Percentiles rank a stretch among this genome's conserved stretches.
Conservation (phyloP, 2,329 filamentous ascomycete genomes). For the Simplicillium sp. region DNA sequence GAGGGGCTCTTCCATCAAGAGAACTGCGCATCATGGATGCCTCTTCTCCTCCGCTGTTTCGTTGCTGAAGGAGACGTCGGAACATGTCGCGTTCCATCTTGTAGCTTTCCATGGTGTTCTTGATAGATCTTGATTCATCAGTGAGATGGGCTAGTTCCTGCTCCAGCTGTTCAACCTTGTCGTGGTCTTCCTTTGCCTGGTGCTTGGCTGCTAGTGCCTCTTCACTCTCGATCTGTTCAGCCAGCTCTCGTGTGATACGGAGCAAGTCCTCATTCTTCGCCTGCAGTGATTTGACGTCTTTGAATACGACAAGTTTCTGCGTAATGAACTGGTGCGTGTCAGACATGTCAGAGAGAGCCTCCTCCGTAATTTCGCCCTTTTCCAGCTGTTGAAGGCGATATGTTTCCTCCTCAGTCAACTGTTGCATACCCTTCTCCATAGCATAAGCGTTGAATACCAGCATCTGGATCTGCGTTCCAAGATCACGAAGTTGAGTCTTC, state of each 20-base stretch:
- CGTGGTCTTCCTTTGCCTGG: constrained; percentile 53
- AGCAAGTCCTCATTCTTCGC: constrained; percentile 80
- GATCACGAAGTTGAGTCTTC: constrained; percentile 77
- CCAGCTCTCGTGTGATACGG: constrained; percentile 72
- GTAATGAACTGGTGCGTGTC: constrained; percentile 86
- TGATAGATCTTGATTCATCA: constrained; percentile 76
- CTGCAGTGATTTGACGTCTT: constrained; percentile 74
- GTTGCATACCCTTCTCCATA: constrained; percentile 66
- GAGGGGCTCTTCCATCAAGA: constrained; percentile 48
- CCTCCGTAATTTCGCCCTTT: constrained; percentile 63
- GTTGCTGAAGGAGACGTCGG: constrained; percentile 80
- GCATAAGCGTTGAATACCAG: constrained; percentile 80
- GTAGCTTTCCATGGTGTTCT: constrained; percentile 81
- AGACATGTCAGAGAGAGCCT: constrained; percentile 63
- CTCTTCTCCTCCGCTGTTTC: constrained; percentile 50
- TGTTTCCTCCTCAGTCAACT: constrained; percentile 62
- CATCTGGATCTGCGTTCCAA: constrained; percentile 84
- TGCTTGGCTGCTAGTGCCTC: constrained; percentile 64
- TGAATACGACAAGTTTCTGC: constrained; percentile 82
- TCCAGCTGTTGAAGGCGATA: constrained; percentile 70
- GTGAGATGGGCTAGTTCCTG: constrained; percentile 66
- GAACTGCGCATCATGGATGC: constrained; percentile 65
- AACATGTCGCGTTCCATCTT: constrained; percentile 97
- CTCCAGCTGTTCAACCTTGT: constrained; percentile 65
- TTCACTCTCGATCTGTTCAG: constrained; percentile 83